These are phyloP conservation scores for Toxicodendron radicans DNA, from an alignment of 345 rosid genomes.

Conservation along the genomic window DNA sequence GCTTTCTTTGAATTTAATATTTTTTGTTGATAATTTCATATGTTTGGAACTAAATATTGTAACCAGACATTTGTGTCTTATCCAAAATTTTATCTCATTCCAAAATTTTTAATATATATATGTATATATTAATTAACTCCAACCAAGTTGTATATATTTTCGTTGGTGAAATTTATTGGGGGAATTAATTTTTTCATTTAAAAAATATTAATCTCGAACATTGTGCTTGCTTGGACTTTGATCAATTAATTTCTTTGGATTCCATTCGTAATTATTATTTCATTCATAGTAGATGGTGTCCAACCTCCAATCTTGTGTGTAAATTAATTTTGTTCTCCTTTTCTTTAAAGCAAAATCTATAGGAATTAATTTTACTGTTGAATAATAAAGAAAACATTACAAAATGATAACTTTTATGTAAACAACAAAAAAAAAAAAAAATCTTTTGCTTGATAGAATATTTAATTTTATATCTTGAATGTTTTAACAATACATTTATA, in stretches of 20 bases:
- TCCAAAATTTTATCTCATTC: too few relatives aligned
- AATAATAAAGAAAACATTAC: too few relatives aligned
- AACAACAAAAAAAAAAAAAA: too few relatives aligned
- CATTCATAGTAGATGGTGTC: not conserved
- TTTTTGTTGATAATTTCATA: conserved; percentile 3
- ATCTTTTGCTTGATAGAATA: too few relatives aligned
- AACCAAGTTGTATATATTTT: not conserved
- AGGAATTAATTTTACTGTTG: too few relatives aligned
- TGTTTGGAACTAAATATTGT: not conserved
- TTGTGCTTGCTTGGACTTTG: not conserved
- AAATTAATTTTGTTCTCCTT: too few relatives aligned
- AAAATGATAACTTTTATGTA: too few relatives aligned
- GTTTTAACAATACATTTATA: too few relatives aligned
- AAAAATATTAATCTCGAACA: not conserved
- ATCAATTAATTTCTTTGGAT: not conserved
- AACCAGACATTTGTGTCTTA: not conserved
- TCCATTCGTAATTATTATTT: not conserved
- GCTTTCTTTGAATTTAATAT: not conserved
- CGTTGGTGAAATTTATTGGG: not conserved
- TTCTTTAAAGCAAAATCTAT: not conserved
- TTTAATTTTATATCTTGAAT: too few relatives aligned
- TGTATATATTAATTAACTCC: not conserved
- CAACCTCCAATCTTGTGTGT: too few relatives aligned
- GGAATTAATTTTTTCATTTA: too few relatives aligned
- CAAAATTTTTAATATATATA: too few relatives aligned